Conservation (phyloP, 345 rosid genomes). For the Lagerstroemia speciosa region DNA sequence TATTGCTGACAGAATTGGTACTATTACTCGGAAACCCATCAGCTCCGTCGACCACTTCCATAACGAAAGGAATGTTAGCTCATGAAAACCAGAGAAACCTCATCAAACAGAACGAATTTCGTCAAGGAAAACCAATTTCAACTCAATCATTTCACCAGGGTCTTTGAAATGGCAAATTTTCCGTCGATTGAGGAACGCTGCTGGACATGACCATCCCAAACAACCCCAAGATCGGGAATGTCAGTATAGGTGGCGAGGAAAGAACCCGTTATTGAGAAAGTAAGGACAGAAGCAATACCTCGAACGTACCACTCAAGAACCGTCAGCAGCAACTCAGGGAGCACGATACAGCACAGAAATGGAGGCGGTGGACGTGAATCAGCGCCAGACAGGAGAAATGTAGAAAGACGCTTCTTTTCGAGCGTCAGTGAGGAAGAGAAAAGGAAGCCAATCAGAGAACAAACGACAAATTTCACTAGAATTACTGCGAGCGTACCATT, state of each 20-base stretch:
- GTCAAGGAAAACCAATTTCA: background rate
- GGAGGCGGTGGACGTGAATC: background rate
- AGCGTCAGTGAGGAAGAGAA: background rate
- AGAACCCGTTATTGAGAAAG: background rate
- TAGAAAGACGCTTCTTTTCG: background rate
- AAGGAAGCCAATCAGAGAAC: background rate
- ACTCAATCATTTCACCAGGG: background rate
- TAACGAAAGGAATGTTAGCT: background rate
- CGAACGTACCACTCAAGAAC: background rate
- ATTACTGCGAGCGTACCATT: background rate
- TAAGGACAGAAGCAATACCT: background rate
- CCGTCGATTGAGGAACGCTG: background rate
- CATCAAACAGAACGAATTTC: background rate
- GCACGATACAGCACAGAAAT: background rate
- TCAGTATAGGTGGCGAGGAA: background rate
- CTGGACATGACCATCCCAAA: background rate
- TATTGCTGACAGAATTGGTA: background rate
- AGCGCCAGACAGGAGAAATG: background rate
- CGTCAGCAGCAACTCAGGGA: background rate
- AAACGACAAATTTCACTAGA: no score
- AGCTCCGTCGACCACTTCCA: background rate
- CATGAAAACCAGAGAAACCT: background rate
- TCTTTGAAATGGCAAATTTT: background rate
- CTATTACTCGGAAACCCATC: background rate
- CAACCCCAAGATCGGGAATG: background rate